Base-by-base conservation (phyloP, 495 filamentous ascomycete genomes). In the Filosporella fistucella region DNA sequence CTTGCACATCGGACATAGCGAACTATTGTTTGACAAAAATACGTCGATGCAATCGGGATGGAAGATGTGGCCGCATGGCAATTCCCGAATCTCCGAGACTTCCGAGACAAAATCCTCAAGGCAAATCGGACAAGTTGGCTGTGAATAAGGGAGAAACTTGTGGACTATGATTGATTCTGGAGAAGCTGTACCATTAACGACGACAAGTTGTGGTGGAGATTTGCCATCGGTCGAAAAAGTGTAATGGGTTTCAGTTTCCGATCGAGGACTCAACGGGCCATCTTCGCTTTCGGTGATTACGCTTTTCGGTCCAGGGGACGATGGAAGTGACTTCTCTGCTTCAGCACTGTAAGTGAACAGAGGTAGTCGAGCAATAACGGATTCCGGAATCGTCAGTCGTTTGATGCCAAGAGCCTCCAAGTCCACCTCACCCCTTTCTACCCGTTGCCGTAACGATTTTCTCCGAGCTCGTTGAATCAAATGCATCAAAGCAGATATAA, bases 1-100 rank as follows among this genome's bases (percentile, higher is more conserved):
- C 58, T 95, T 96, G 70, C 91, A 97, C 42, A 95, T 64, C 1
- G 91, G 91, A 57, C 91, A 97, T 11, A 94, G 72, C 32, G 82
- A 86, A 60, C 83, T 89, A 56, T 76, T 78, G 30, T 77, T 67
- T 38, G 69, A 67, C 33, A 96, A 69, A 53, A 89, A 91, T 10
- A 76, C 69, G 59, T 96, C 89, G 54, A 97, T 88, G 62, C 91
- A 97, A 33, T 81, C 82, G 2, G 88, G 81, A 45, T 97, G 89
- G 66, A 89, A 97, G 46, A 96, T 90, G 60, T 97, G 91, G 0
- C 84, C 77, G 54, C 91, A 97, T 0, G 86, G 82, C 3, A 96
- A 71, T 62, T 94, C 87, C 29, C 89, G 85, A 49, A 96, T 86
- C 18, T 75, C 75, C 0, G 89, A 84, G 13, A 61, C 58, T 8